Conservation (phyloP, 2,329 filamentous ascomycete genomes). For the Trichoderma polysporum region DNA sequence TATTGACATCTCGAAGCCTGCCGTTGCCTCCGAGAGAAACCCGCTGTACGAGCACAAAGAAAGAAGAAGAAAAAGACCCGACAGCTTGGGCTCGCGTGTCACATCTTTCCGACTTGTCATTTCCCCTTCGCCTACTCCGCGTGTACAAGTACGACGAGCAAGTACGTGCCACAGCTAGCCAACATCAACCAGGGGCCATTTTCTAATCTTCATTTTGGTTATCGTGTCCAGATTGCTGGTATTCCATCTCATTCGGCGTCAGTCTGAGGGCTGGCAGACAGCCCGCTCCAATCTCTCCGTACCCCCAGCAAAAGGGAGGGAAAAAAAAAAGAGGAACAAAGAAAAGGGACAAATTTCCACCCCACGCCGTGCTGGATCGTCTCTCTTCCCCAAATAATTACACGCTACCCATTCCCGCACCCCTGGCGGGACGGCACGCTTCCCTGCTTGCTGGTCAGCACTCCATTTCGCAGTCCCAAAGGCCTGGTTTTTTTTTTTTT, state of each 20-base stretch:
- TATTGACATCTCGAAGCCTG: not conserved
- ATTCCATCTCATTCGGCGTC: not conserved
- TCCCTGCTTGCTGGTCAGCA: slow-evolving; percentile 8
- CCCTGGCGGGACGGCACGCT: slow-evolving; percentile 15
- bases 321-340: not conserved
- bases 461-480: not conserved
- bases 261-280: not conserved
- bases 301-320: not conserved
- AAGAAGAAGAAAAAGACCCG: not conserved
- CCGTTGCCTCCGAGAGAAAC: not conserved
- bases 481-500: not conserved
- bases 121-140: too few relatives aligned
- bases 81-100: not conserved
- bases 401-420: not conserved
- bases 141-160: too few relatives aligned
- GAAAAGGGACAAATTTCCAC: too few relatives aligned
- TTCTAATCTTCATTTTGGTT: too few relatives aligned
- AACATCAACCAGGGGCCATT: not conserved
- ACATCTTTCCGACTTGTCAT: not conserved
- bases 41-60: not conserved
- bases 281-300: not conserved
- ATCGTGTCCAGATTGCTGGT: not conserved
- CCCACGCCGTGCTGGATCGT: too few relatives aligned
- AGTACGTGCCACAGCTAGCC: not conserved
- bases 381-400: not conserved